A percentile compares a stretch with the other conserved stretches of the same genome.
Evolutionary conservation across 768 basidiomycete genomes (phyloP).

Genomic region (Epithele typhae): DNA sequence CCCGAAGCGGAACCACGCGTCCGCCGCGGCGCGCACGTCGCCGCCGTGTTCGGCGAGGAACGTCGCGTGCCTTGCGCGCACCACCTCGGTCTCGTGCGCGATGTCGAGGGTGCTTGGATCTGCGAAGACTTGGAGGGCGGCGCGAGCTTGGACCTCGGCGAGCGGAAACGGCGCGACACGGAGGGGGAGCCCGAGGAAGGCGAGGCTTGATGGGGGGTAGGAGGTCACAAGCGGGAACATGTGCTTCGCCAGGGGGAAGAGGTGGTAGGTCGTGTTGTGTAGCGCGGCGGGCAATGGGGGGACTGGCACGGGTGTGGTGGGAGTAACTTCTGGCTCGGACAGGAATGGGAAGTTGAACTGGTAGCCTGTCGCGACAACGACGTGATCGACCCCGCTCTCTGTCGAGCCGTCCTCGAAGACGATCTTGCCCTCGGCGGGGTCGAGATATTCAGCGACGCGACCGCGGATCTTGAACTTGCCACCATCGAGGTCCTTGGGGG

Average conservation of each 20-base stretch:
- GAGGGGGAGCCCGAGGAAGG: conserved; percentile 59
- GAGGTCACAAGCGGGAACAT: conserved; percentile 54
- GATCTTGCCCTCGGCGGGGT: conserved; percentile 42
- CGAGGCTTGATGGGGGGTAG: conserved; percentile 48
- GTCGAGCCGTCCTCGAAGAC: conserved; percentile 55
- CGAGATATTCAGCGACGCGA: conserved; percentile 34
- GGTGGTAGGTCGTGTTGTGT: conserved; percentile 58
- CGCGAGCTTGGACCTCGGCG: conserved; percentile 72
- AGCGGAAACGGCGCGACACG: conserved; percentile 71
- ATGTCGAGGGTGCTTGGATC: conserved; percentile 46
- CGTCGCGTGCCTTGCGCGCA: conserved; percentile 44
- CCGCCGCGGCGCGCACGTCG: conserved; percentile 38
- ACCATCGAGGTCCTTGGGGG: conserved; percentile 17
- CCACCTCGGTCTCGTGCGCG: conserved; percentile 39
- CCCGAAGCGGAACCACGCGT: conserved; percentile 52
- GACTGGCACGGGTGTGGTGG: conserved; percentile 37
- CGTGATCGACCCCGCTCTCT: conserved; percentile 54
- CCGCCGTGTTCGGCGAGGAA: conserved; percentile 26
- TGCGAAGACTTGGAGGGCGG: conserved; percentile 51
- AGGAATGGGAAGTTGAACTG: conserved; percentile 67
- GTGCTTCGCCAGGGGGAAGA: conserved; percentile 70
- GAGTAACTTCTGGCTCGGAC: conserved; percentile 29
- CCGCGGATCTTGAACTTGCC: conserved; percentile 31
- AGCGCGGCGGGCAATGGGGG: conserved; percentile 49
- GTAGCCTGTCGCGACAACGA: conserved; percentile 78